Conservation (phyloP, 2,329 filamentous ascomycete species). For the Penicillium sp. region DNA sequence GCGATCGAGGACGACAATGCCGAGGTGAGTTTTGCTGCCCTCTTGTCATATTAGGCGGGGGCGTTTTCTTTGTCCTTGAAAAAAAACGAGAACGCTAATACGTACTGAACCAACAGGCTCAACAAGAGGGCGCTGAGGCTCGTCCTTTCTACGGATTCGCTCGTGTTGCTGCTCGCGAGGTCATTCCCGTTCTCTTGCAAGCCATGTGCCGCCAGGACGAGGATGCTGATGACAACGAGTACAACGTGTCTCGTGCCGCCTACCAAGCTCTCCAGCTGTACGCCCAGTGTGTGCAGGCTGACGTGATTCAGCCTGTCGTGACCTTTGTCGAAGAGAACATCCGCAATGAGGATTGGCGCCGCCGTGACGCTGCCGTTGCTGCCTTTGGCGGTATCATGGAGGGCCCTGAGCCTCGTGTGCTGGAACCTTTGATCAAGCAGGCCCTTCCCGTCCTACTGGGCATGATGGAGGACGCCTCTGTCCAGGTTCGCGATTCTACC, state of each 20-base stretch:
- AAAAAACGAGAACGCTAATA: background rate
- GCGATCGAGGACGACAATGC: slow-evolving; percentile 96
- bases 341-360: slow-evolving; percentile 86
- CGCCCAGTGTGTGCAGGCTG: slow-evolving; percentile 78
- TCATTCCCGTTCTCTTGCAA: slow-evolving; percentile 82
- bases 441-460: slow-evolving; percentile 84
- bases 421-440: slow-evolving; percentile 93
- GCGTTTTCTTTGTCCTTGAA: too few species aligned
- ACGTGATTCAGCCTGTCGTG: slow-evolving; percentile 80
- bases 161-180: slow-evolving; percentile 84
- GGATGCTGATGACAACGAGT: slow-evolving; percentile 93
- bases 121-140: slow-evolving; percentile 70
- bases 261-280: slow-evolving; percentile 97
- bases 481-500: slow-evolving; percentile 92
- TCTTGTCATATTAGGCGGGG: background rate
- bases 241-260: slow-evolving; percentile 89
- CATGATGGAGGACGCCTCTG: slow-evolving; percentile 83
- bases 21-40: slow-evolving; percentile 48
- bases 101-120: slow-evolving; percentile 39
- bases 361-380: slow-evolving; percentile 89
- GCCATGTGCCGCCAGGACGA: slow-evolving; percentile 96
- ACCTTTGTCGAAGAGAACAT: slow-evolving; percentile 88
- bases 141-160: slow-evolving; percentile 95
- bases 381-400: slow-evolving; percentile 99
- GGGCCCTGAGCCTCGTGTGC: slow-evolving; percentile 83